phyloP scores from a whole-genome alignment of 257 asterid species.

The Perilla frutescens region DNA sequence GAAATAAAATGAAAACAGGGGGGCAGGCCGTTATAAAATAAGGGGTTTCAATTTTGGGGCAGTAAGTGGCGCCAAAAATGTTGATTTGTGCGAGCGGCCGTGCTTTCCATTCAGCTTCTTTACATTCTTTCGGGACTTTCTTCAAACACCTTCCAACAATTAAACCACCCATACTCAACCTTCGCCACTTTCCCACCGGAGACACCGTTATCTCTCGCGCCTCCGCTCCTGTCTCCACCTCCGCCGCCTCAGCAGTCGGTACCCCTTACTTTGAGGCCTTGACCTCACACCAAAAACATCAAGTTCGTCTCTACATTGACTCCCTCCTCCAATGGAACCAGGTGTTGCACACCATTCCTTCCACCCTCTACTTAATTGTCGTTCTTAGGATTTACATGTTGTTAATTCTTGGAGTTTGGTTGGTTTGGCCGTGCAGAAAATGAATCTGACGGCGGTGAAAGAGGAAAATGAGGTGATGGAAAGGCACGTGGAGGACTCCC shows the following conservation, averaged over 20 bases:
- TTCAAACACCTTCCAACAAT: conserved; percentile 63
- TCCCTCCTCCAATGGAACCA: conserved; percentile 93
- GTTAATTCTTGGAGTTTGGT: not conserved
- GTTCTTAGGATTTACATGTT: not conserved
- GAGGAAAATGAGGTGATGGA: conserved; percentile 86
- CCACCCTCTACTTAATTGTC: not conserved
- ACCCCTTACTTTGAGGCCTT: conserved; percentile 53
- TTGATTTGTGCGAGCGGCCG: conserved; percentile 38
- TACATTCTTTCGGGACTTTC: conserved; percentile 56
- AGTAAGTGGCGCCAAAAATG: conserved; percentile 48
- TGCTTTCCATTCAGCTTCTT: conserved; percentile 13
- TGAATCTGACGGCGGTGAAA: conserved; percentile 87
- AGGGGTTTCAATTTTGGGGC: conserved; percentile 15
- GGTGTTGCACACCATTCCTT: conserved; percentile 46
- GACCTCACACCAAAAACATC: conserved; percentile 60
- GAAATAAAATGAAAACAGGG: too few species aligned
- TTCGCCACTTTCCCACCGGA: conserved; percentile 34
- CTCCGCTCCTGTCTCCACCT: conserved; percentile 29
- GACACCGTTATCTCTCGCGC: conserved; percentile 30
- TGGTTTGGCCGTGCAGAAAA: conserved; percentile 59
- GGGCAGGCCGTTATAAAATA: not conserved
- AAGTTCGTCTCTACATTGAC: conserved; percentile 64
- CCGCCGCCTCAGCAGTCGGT: conserved; percentile 31
- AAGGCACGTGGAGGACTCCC: conserved; percentile 89
- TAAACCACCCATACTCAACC: conserved; percentile 31